phyloP scores from a whole-genome alignment of 2,329 filamentous ascomycete species.

The Periconia sp. region DNA sequence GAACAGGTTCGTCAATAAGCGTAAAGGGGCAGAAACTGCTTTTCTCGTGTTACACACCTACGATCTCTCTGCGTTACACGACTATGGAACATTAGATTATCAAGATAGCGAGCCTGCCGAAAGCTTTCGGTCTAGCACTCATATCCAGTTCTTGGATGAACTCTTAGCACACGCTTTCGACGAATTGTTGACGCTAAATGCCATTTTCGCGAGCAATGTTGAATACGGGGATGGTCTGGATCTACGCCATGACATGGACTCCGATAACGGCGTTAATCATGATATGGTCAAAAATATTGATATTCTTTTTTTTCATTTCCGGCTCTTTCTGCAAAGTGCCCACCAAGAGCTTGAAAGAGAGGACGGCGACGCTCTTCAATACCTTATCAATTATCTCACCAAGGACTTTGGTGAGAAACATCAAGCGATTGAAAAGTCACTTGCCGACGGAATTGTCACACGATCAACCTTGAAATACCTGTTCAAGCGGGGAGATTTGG shows the following conservation, averaged over 20 bases:
- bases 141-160: neutral
- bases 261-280: neutral
- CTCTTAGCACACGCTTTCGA: neutral
- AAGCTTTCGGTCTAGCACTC: neutral
- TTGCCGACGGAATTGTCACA: neutral
- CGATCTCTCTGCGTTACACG: neutral
- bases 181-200: neutral
- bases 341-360: neutral
- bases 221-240: neutral
- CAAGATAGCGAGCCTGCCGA: neutral
- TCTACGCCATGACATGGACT: neutral
- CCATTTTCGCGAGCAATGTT: neutral
- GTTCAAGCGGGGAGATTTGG: neutral
- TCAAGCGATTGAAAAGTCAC: neutral
- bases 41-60: neutral
- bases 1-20: neutral
- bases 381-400: neutral
- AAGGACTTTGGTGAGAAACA: neutral
- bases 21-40: neutral
- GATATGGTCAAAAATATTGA: neutral
- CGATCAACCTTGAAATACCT: neutral
- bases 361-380: neutral
- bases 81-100: neutral
- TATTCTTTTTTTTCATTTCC: neutral
- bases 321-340: neutral